Evolutionary conservation across 768 basidiomycete species (phyloP), one percentile per base, ranked within the genome.

Genomic region (Pulveroboletus ravenelii): DNA sequence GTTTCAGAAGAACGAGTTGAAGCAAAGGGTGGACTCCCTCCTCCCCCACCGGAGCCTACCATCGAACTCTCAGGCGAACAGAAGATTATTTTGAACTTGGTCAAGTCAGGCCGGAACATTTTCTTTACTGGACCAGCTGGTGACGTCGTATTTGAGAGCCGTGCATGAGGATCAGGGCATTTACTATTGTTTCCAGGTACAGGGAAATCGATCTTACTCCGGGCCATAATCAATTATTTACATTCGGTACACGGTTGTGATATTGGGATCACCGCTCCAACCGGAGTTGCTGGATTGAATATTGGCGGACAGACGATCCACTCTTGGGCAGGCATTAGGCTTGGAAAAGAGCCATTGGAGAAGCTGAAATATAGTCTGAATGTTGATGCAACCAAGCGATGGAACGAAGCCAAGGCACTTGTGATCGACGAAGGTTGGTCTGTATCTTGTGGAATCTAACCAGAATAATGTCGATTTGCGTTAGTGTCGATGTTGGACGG

Each of bases 101-200:
- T 86, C 8, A 72, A 78, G 32, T 70, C 72, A 6, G 80, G 80
- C 1, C 65, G 74, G 53, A 86, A 76, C 52, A 74, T 87, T 27
- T 88, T 89, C 69, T 88, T 88, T 64, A 88, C 85, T 2, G 87
- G 87, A 18, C 78, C 82, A 49, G 87, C 87, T 50, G 84, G 86
- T 85, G 50, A 55, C 31, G 7, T 5, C 44, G n/a, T 20, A 2
- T 31, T 42, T 51, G 18, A 41, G 39, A 30, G 32, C 41, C 31
- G 1, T 32, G 10, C 29, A 25, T n/a, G 47, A 34, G 20, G 41
- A 48, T 30, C 14, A n/a, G 12, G 27, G 25, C 17, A 9, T 39
- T 48, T n/a, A 51, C 40, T 29, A 35, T 32, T 9, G 15, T 54
- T 51, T 25, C 10, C 44, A 78, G 79, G 79, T 10, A 88, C 87